Evolutionary conservation across 306 rosid species (phyloP).

Genomic region (Malus sylvestris): DNA sequence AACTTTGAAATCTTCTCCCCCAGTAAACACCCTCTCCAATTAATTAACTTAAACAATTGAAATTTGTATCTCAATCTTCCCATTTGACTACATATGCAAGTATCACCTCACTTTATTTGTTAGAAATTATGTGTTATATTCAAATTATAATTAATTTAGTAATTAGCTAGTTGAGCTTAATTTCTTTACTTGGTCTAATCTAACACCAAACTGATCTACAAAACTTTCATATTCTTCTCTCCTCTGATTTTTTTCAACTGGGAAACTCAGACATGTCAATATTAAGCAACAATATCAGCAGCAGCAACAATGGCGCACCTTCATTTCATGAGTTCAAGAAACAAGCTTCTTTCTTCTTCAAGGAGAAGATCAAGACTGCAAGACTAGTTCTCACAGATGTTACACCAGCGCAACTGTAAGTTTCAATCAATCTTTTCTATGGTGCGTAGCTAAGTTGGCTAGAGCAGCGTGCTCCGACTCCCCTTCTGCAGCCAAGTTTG

Average conservation of each 20-base stretch:
- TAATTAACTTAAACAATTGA: neutral
- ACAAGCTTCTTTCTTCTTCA: conserved; percentile 90
- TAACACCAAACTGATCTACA: neutral
- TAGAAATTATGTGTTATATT: neutral
- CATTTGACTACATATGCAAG: conserved; percentile 1
- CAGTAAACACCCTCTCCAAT: neutral
- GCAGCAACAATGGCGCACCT: conserved; percentile 38
- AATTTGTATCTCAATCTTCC: neutral
- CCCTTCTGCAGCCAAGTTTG: neutral
- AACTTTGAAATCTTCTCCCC: conserved; percentile 22
- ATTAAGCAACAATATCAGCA: conserved; percentile 25
- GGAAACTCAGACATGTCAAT: conserved; percentile 32
- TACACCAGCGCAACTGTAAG: conserved; percentile 78
- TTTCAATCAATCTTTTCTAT: neutral
- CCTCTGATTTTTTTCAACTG: neutral
- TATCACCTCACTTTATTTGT: neutral
- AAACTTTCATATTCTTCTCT: neutral
- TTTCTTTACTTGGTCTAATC: neutral
- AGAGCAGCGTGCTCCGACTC: neutral
- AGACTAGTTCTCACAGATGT: conserved; percentile 95
- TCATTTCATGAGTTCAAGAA: conserved; percentile 67
- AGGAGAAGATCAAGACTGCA: conserved; percentile 86
- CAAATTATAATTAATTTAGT: too few relatives aligned
- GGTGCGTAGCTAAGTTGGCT: neutral
- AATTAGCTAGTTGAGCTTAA: conserved; percentile 20